phyloP scores from a whole-genome alignment of 1,139 yeast species.

The Arxiozyma telluris region DNA sequence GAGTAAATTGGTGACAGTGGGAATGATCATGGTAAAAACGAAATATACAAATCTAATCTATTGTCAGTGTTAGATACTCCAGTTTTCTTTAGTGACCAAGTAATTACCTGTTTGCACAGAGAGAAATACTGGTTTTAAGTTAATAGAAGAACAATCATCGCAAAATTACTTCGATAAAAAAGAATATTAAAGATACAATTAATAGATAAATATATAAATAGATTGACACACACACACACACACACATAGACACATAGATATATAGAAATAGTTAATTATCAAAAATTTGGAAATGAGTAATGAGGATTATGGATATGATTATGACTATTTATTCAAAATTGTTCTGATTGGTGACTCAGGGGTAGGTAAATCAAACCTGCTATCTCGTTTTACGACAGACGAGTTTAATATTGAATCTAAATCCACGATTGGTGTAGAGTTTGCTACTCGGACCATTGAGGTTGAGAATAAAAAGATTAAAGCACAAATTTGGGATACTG shows the following conservation, averaged over 20 bases:
- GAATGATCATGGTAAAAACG: no score
- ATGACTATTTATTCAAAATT: constrained; percentile 90
- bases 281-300: constrained; percentile 26
- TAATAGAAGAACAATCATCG: background rate
- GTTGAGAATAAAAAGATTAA: constrained; percentile 92
- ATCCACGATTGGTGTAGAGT: constrained; percentile 95
- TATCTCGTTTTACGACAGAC: constrained; percentile 89
- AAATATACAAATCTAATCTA: no score
- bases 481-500: constrained; percentile 99
- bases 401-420: constrained; percentile 92
- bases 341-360: constrained; percentile 97
- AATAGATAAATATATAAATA: background rate
- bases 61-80: no score
- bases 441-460: constrained; percentile 91
- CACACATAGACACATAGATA: constrained; percentile 2
- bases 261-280: background rate
- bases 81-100: no score
- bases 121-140: no score
- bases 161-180: no score
- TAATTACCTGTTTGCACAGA: no score
- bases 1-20: no score
- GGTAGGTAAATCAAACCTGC: constrained; percentile 90
- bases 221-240: background rate
- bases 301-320: constrained; percentile 83
- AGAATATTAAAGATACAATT: background rate